Percentiles rank a stretch among this genome's conserved stretches.
These are phyloP conservation scores for Mycena haematopus DNA, from an alignment of 768 basidiomycete species.

Conservation along the genomic window DNA sequence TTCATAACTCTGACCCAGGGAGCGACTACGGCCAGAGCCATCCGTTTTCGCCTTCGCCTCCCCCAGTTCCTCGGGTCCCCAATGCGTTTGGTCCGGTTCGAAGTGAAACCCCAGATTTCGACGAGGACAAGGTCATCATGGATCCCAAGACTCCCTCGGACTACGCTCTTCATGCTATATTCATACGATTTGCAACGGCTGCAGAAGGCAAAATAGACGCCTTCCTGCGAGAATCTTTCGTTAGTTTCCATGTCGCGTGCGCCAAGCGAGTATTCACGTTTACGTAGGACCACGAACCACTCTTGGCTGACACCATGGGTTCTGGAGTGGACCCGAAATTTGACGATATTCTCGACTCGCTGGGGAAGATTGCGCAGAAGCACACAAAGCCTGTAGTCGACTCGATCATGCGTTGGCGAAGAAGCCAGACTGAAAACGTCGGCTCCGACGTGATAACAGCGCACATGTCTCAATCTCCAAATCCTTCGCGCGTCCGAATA, in stretches of 20 bases:
- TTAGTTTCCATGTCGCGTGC: slow-evolving; percentile 43
- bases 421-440: slow-evolving; percentile 71
- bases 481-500: slow-evolving; percentile 43
- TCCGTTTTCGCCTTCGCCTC: slow-evolving; percentile 65
- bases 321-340: slow-evolving; percentile 77
- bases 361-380: slow-evolving; percentile 86
- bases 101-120: slow-evolving; percentile 66
- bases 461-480: slow-evolving; percentile 52
- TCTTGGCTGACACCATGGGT: slow-evolving; percentile 73
- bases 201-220: slow-evolving; percentile 82
- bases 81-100: slow-evolving; percentile 57
- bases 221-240: slow-evolving; percentile 73
- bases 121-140: slow-evolving; percentile 71
- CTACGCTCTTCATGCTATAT: slow-evolving; percentile 87
- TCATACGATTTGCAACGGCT: slow-evolving; percentile 82
- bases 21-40: slow-evolving; percentile 66
- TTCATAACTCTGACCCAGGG: slow-evolving; percentile 71
- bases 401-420: slow-evolving; percentile 86
- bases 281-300: slow-evolving; percentile 69
- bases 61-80: slow-evolving; percentile 82
- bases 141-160: slow-evolving; percentile 87
- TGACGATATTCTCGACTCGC: slow-evolving; percentile 83
- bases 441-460: slow-evolving; percentile 55
- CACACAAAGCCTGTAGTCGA: slow-evolving; percentile 86
- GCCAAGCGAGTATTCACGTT: slow-evolving; percentile 5